phyloP scores from a whole-genome alignment of 305 asterid genomes.

The Euphrasia arctica region DNA sequence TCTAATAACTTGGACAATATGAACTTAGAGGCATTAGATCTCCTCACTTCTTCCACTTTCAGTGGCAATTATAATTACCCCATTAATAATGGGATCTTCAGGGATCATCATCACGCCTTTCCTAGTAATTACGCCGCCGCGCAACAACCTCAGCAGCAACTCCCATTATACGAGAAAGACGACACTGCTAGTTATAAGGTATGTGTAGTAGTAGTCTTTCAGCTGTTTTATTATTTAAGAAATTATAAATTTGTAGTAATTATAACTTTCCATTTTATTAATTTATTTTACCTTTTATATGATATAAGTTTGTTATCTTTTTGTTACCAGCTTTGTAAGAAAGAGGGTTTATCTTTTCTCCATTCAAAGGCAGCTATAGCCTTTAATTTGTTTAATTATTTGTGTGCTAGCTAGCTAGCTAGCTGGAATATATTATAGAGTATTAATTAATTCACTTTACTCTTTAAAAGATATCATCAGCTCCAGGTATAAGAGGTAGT shows the following conservation, averaged over 20 bases:
- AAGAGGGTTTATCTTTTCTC: constrained; percentile 41
- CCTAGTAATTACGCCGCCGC: constrained; percentile 24
- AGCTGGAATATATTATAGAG: constrained; percentile 6
- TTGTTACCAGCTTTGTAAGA: constrained; percentile 34
- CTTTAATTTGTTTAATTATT: constrained; percentile 35
- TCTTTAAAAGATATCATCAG: constrained; percentile 30
- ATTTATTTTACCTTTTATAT: too few species aligned
- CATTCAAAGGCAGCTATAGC: constrained; percentile 51
- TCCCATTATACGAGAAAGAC: constrained; percentile 29
- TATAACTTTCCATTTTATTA: too few species aligned
- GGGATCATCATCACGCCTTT: constrained; percentile 15
- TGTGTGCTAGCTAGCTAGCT: too few species aligned
- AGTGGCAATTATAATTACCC: constrained; percentile 32
- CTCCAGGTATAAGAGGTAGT: constrained; percentile 19
- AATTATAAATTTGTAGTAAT: too few species aligned
- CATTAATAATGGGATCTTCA: constrained; percentile 2
- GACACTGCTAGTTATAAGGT: constrained; percentile 14
- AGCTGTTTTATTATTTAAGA: too few species aligned
- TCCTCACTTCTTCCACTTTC: constrained; percentile 52
- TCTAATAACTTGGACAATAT: constrained; percentile 29
- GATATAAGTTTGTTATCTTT: constrained; percentile 13
- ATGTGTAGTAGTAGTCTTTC: too few species aligned
- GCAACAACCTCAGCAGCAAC: constrained; percentile 10
- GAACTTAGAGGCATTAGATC: constrained; percentile 70
- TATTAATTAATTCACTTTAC: constrained; percentile 11